These are phyloP conservation scores for Trametes punicea DNA, from an alignment of 768 basidiomycete species.

Conservation along the genomic window DNA sequence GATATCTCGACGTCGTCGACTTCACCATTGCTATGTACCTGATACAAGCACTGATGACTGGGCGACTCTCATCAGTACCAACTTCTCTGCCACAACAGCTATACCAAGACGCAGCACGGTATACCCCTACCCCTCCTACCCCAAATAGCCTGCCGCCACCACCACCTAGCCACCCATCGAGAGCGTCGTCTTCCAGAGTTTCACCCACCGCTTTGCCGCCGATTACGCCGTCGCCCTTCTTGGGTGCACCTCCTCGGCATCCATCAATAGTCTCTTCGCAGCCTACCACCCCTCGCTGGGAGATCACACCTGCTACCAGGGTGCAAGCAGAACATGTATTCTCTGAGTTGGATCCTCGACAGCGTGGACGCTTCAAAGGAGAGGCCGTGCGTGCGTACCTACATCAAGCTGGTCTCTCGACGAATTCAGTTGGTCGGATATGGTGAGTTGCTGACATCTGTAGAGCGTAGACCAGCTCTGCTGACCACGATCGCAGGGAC, in stretches of 20 bases:
- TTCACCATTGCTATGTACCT: slow-evolving; percentile 73
- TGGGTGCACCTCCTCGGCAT: slow-evolving; percentile 1
- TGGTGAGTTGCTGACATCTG: slow-evolving; percentile 10
- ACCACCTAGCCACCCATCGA: slow-evolving; percentile 4
- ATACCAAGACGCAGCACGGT: slow-evolving; percentile 39
- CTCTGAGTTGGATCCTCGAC: slow-evolving; percentile 14
- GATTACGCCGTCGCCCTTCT: not conserved
- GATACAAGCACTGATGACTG: slow-evolving; percentile 53
- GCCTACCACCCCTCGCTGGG: slow-evolving; percentile 9
- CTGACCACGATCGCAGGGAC: slow-evolving; percentile 8
- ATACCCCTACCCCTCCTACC: not conserved
- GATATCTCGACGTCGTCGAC: slow-evolving; percentile 59
- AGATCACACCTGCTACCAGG: slow-evolving; percentile 6
- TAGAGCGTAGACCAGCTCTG: not conserved
- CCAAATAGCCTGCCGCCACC: not conserved
- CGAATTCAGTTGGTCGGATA: slow-evolving; percentile 18
- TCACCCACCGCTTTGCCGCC: not conserved
- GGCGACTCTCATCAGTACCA: slow-evolving; percentile 37
- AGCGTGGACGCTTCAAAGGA: slow-evolving; percentile 10
- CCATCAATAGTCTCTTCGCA: not conserved
- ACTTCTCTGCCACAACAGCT: slow-evolving; percentile 40
- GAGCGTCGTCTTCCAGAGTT: not conserved
- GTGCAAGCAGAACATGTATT: slow-evolving; percentile 18
- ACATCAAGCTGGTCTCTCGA: slow-evolving; percentile 12
- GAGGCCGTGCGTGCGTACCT: slow-evolving; percentile 15